phyloP scores from a whole-genome alignment of 1,284 basidiomycete species.

The Fomitiporia mediterranea region DNA sequence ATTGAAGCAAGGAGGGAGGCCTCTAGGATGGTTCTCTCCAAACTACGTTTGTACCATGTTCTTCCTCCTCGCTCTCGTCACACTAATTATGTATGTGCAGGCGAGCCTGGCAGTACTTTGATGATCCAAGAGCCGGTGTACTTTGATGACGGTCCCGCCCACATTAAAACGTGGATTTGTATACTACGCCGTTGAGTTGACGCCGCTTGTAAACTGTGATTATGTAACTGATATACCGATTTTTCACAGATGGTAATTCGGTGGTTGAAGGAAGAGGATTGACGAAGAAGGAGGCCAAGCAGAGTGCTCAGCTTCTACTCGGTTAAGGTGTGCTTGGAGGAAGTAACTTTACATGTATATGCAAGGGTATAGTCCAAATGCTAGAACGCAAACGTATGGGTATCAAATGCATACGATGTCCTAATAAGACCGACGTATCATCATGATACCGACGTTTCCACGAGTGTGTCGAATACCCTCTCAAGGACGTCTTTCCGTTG shows the following conservation, averaged over 20 bases:
- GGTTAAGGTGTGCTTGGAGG: no score
- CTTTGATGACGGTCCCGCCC: neutral
- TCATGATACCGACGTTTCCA: constrained; percentile 1
- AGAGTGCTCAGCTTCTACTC: neutral
- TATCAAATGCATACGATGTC: no score
- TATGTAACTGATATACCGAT: neutral
- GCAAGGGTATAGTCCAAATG: no score
- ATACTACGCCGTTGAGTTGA: constrained; percentile 1
- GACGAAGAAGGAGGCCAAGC: neutral
- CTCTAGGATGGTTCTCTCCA: neutral
- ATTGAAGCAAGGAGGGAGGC: neutral
- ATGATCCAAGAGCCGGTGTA: neutral
- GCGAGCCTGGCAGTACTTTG: neutral
- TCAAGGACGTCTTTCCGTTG: constrained; percentile 9
- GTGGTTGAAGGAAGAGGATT: neutral
- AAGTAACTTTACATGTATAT: no score
- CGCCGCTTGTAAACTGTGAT: neutral
- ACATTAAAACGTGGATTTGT: constrained; percentile 7
- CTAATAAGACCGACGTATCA: no score
- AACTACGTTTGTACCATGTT: neutral
- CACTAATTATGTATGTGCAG: neutral
- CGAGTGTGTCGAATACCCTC: constrained; percentile 12
- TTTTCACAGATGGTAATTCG: neutral
- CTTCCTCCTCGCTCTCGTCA: neutral
- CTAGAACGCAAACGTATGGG: no score